These are phyloP conservation scores for Emmonsiellopsis sp. DNA, from an alignment of 2,329 filamentous ascomycete species.

Conservation along the genomic window DNA sequence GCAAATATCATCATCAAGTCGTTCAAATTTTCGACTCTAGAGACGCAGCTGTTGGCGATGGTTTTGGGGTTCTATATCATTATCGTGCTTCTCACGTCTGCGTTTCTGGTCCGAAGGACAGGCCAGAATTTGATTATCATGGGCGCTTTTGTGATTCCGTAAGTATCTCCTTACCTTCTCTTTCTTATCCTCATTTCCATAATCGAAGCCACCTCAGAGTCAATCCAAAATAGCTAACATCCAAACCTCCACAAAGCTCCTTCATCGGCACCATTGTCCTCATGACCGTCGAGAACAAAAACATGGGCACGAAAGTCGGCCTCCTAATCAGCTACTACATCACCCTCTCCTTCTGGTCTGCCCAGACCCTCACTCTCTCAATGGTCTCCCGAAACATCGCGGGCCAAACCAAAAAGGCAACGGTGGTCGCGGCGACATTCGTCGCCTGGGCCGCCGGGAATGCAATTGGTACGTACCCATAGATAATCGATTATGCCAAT, in stretches of 20 bases:
- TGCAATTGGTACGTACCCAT: slow-evolving; percentile 45
- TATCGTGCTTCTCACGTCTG: slow-evolving; percentile 54
- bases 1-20: slow-evolving; percentile 63
- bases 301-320: slow-evolving; percentile 51
- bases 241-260: slow-evolving; percentile 37
- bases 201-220: background rate
- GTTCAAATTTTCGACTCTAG: slow-evolving; percentile 55
- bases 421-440: slow-evolving; percentile 60
- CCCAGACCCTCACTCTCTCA: slow-evolving; percentile 56
- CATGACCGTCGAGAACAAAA: slow-evolving; percentile 55
- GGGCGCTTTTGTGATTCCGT: slow-evolving; percentile 57
- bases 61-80: slow-evolving; percentile 67
- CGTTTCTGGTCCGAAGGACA: slow-evolving; percentile 59
- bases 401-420: slow-evolving; percentile 64
- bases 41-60: slow-evolving; percentile 61
- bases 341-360: slow-evolving; percentile 67
- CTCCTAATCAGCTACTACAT: slow-evolving; percentile 68
- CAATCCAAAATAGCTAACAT: background rate
- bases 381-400: slow-evolving; percentile 61
- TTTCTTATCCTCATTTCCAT: background rate
- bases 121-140: slow-evolving; percentile 61
- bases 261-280: slow-evolving; percentile 64
- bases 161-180: slow-evolving; percentile 23
- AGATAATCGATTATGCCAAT: background rate
- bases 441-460: slow-evolving; percentile 61